phyloP scores from a whole-genome alignment of 164 flowering plant species.

The Litsea cubeba region DNA sequence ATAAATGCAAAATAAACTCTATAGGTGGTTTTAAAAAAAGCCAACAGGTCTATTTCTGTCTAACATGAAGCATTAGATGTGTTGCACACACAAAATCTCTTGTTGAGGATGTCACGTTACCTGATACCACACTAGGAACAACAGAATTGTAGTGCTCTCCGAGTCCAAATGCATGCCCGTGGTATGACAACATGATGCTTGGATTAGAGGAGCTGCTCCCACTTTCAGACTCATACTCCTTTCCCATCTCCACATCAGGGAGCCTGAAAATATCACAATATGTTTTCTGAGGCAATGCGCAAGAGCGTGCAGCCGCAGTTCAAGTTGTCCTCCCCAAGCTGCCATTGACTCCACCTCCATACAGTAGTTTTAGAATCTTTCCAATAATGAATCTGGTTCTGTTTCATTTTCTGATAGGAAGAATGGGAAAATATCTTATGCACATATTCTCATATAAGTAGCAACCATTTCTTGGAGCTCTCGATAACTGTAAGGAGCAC shows the following conservation, averaged over 20 bases:
- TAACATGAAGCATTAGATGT: not conserved
- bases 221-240: slow-evolving; percentile 56
- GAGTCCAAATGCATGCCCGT: slow-evolving; percentile 86
- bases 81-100: not conserved
- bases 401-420: slow-evolving; percentile 56
- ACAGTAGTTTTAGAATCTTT: slow-evolving; percentile 71
- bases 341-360: slow-evolving; percentile 78
- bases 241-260: slow-evolving; percentile 98
- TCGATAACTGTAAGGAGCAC: slow-evolving; percentile 52
- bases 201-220: slow-evolving; percentile 24
- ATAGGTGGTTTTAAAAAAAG: not conserved
- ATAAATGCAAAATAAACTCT: not conserved
- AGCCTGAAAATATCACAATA: slow-evolving; percentile 73
- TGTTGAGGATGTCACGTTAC: slow-evolving; percentile 2
- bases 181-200: slow-evolving; percentile 71
- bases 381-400: slow-evolving; percentile 42
- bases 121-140: slow-evolving; percentile 34
- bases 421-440: slow-evolving; percentile 73
- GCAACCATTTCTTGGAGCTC: slow-evolving; percentile 78
- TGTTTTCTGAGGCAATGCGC: slow-evolving; percentile 81
- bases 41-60: not conserved
- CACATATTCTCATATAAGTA: slow-evolving; percentile 65
- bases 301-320: slow-evolving; percentile 81
- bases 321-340: slow-evolving; percentile 97
- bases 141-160: slow-evolving; percentile 97